Percentiles rank a stretch among this genome's conserved stretches.
Conservation (phyloP, 2,329 filamentous ascomycete species). For the Gremmenia infestans region DNA sequence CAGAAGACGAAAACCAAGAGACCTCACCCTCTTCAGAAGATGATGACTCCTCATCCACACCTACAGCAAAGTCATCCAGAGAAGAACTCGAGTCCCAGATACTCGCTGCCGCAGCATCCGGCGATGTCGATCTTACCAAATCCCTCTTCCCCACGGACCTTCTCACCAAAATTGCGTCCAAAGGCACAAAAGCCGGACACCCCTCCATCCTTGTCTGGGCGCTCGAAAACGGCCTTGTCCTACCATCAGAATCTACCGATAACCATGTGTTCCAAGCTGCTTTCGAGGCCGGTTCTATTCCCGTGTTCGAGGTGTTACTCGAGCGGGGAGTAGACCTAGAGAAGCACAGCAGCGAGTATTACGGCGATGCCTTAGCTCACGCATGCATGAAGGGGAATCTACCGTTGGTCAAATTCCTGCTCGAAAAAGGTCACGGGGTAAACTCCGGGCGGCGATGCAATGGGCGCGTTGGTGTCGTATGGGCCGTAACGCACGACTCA, state of each 20-base stretch:
- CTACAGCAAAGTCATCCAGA: too few relatives aligned
- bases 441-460: neutral
- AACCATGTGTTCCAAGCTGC: neutral
- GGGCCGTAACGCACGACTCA: neutral
- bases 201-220: neutral
- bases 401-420: neutral
- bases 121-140: neutral
- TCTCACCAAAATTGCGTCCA: neutral
- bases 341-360: neutral
- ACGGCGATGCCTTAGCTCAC: neutral
- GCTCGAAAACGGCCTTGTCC: neutral
- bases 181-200: neutral
- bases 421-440: neutral
- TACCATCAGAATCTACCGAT: neutral
- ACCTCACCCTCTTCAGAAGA: too few relatives aligned
- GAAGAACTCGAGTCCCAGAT: neutral
- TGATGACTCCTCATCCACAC: too few relatives aligned
- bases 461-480: neutral
- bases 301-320: neutral
- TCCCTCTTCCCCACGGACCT: neutral
- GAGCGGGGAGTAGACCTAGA: conserved; percentile 1
- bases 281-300: neutral
- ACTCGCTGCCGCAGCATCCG: neutral
- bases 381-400: neutral
- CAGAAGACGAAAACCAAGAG: too few relatives aligned